phyloP scores from a whole-genome alignment of 192 early-diverging fungal genomes.

The Lunasporangiospora selenospora region DNA sequence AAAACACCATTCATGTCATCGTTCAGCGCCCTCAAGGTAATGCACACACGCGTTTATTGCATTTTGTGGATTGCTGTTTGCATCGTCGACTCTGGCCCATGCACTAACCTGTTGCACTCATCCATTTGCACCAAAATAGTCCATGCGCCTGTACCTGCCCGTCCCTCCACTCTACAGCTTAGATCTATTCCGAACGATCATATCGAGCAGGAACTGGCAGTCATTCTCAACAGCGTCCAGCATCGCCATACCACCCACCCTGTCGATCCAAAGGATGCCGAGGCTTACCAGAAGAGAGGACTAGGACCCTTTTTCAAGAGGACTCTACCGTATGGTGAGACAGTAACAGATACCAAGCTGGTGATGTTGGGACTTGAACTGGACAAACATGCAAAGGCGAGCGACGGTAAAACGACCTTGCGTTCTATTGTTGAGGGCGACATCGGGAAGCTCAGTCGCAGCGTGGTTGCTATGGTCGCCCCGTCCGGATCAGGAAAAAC shows the following conservation, averaged over 20 bases:
- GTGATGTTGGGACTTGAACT: slow-evolving; percentile 8
- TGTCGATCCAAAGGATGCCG: slow-evolving; percentile 5
- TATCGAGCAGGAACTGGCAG: not conserved
- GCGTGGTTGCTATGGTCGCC: slow-evolving; percentile 23
- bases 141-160: no score
- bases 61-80: no score
- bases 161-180: no score
- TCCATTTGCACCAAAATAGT: no score
- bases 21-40: slow-evolving; percentile 6
- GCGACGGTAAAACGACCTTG: slow-evolving; percentile 8
- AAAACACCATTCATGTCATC: slow-evolving; percentile 10
- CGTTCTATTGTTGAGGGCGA: slow-evolving; percentile 7
- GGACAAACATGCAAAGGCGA: slow-evolving; percentile 10
- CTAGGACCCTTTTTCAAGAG: slow-evolving; percentile 16
- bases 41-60: not conserved
- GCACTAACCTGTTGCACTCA: no score
- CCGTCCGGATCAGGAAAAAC: slow-evolving; percentile 37
- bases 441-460: not conserved
- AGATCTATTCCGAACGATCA: slow-evolving; percentile 2
- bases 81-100: no score
- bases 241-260: not conserved
- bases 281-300: not conserved
- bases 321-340: slow-evolving; percentile 4
- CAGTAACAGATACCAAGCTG: slow-evolving; percentile 4
- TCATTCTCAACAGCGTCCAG: slow-evolving; percentile 3